Evolutionary conservation across 345 rosid genomes (phyloP).

Genomic region (Eutrema japonicum): DNA sequence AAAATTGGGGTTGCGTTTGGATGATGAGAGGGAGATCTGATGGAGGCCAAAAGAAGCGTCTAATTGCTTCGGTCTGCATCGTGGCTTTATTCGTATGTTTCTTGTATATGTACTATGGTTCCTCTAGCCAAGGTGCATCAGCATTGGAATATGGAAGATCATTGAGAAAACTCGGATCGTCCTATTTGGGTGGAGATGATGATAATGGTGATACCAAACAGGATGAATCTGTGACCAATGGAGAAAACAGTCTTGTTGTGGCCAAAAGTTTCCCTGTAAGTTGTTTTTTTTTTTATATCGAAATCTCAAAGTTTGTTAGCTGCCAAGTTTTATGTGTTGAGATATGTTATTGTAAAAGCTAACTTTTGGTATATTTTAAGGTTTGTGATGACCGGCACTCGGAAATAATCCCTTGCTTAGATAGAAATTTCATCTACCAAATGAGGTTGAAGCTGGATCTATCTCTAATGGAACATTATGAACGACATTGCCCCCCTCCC

Average conservation of each 20-base stretch:
- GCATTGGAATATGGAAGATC: slow-evolving; percentile 77
- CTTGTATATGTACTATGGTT: slow-evolving; percentile 71
- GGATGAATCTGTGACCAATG: slow-evolving; percentile 56
- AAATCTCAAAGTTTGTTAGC: background rate
- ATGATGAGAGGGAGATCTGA: slow-evolving; percentile 90
- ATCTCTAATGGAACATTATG: slow-evolving; percentile 97
- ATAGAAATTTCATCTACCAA: slow-evolving; percentile 88
- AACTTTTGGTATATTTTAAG: slow-evolving; percentile 48
- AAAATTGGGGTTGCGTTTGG: background rate
- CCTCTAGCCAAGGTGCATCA: slow-evolving; percentile 64
- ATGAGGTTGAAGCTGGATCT: slow-evolving; percentile 94
- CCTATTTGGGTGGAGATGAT: slow-evolving; percentile 76
- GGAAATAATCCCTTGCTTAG: slow-evolving; percentile 94
- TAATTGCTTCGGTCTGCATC: slow-evolving; percentile 59
- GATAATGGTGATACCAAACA: slow-evolving; percentile 61
- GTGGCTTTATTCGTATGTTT: slow-evolving; percentile 68
- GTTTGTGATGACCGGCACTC: slow-evolving; percentile 97
- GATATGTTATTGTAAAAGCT: slow-evolving; percentile 9
- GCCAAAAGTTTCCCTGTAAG: slow-evolving; percentile 92
- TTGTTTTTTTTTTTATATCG: slow-evolving; percentile 27
- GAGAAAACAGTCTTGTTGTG: slow-evolving; percentile 46
- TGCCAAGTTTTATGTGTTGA: background rate
- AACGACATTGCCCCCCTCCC: slow-evolving; percentile 94
- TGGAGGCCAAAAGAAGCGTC: slow-evolving; percentile 82
- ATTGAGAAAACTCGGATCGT: slow-evolving; percentile 67